Evolutionary conservation across 169 alveolate species (phyloP).

Genomic region (Plasmodium gaboni): DNA sequence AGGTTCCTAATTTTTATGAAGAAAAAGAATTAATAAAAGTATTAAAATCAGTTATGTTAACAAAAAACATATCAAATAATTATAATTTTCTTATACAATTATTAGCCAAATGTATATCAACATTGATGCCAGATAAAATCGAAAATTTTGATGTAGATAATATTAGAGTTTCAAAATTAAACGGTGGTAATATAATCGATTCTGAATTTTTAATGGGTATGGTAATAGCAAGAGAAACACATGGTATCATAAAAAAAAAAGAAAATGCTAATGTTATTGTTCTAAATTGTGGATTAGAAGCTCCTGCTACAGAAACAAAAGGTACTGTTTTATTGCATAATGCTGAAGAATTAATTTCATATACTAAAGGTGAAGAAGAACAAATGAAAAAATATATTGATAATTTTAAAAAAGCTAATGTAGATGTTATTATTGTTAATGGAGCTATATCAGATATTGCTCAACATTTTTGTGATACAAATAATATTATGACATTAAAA

Average conservation of each 20-base stretch:
- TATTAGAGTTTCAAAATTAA: constrained; percentile 97
- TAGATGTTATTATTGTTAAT: constrained; percentile 93
- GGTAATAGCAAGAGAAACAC: constrained; percentile 92
- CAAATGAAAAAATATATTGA: constrained; percentile 91
- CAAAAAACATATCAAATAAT: constrained; percentile 74
- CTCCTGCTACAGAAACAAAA: constrained; percentile 97
- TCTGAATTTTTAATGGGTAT: constrained; percentile 94
- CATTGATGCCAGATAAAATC: constrained; percentile 93
- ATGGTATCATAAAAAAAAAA: constrained; percentile 94
- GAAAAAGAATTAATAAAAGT: constrained; percentile 85
- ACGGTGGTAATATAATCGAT: constrained; percentile 95
- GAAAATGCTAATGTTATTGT: constrained; percentile 96
- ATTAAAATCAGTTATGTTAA: constrained; percentile 83
- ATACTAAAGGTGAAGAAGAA: constrained; percentile 94
- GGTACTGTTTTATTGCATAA: constrained; percentile 98
- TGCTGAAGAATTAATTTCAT: constrained; percentile 96
- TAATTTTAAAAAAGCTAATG: constrained; percentile 92
- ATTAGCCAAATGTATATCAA: constrained; percentile 93
- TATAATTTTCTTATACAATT: constrained; percentile 79
- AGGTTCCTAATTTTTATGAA: constrained; percentile 82
- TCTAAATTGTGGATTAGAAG: constrained; percentile 97
- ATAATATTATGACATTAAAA: constrained; percentile 94
- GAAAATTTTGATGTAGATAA: constrained; percentile 96
- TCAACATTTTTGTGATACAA: constrained; percentile 97
- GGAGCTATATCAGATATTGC: constrained; percentile 98